Conservation (phyloP, 768 basidiomycete species). For the Terana coerulea region DNA sequence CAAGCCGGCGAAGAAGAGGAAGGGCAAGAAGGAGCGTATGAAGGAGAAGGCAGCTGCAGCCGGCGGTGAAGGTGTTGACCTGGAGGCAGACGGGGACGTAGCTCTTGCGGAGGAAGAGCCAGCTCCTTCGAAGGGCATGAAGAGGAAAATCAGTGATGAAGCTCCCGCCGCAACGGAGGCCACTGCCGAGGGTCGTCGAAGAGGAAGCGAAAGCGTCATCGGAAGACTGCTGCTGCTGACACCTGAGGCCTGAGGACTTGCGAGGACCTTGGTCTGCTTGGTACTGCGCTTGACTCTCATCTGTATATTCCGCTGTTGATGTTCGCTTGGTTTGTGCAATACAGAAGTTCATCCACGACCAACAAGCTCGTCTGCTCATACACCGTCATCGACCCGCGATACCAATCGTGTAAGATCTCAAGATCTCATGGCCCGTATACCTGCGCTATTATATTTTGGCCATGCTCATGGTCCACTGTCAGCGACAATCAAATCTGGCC, state of each 20-base stretch:
- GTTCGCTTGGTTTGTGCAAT: too few relatives aligned
- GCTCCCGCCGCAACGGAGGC: slow-evolving; percentile 12
- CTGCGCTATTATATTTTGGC: too few relatives aligned
- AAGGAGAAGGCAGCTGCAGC: slow-evolving; percentile 20
- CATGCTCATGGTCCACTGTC: too few relatives aligned
- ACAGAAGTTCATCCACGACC: too few relatives aligned
- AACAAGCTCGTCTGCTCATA: too few relatives aligned
- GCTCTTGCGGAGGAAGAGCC: slow-evolving; percentile 30
- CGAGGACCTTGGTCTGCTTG: too few relatives aligned
- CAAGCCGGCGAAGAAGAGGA: slow-evolving; percentile 53
- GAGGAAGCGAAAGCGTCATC: slow-evolving; percentile 41
- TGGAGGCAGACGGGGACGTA: slow-evolving; percentile 10
- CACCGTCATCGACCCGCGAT: too few relatives aligned
- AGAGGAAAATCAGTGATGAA: slow-evolving; percentile 21
- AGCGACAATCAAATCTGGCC: too few relatives aligned
- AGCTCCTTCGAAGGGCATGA: slow-evolving; percentile 27
- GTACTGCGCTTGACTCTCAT: too few relatives aligned
- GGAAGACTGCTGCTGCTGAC: slow-evolving; percentile 22
- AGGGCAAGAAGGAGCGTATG: slow-evolving; percentile 19
- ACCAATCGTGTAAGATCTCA: too few relatives aligned
- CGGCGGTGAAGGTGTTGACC: slow-evolving; percentile 9
- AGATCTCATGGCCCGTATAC: too few relatives aligned
- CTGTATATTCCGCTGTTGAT: too few relatives aligned
- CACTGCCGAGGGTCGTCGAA: slow-evolving; percentile 23
- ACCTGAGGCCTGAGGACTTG: neutral